Percentiles rank a stretch among this genome's conserved stretches.
phyloP scores from a whole-genome alignment of 2,329 filamentous ascomycete species.

The Colletotrichum trifolii region DNA sequence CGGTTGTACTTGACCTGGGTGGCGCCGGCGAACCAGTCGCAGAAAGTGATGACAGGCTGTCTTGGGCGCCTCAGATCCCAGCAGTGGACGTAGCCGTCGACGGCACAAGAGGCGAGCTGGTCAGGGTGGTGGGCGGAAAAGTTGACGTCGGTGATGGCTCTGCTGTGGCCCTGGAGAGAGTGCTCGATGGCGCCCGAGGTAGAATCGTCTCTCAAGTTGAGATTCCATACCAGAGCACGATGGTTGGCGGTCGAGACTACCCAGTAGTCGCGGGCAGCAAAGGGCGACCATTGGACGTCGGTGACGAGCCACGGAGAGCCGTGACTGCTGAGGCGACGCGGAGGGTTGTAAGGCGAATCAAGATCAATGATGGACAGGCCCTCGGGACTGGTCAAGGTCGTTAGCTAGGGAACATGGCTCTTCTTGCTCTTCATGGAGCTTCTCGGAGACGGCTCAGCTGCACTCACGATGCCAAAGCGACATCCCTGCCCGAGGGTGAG shows the following conservation, averaged over 20 bases:
- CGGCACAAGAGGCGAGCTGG: constrained; percentile 87
- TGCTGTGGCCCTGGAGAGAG: constrained; percentile 82
- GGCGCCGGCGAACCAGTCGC: constrained; percentile 92
- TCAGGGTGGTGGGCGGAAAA: constrained; percentile 95
- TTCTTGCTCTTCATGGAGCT: not conserved
- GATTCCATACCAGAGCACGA: constrained; percentile 92
- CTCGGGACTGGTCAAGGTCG: constrained; percentile 67
- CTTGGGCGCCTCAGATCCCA: constrained; percentile 86
- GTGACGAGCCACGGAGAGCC: constrained; percentile 94
- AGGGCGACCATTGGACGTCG: constrained; percentile 97
- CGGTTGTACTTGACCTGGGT: constrained; percentile 97
- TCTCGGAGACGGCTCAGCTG: constrained; percentile 31
- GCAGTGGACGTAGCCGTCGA: constrained; percentile 92
- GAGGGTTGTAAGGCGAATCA: constrained; percentile 88
- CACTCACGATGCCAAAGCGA: constrained; percentile 83
- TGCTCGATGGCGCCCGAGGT: constrained; percentile 80
- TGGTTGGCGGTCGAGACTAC: constrained; percentile 95
- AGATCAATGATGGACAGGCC: constrained; percentile 92
- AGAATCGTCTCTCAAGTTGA: constrained; percentile 82
- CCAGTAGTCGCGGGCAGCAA: constrained; percentile 90
- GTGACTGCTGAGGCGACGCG: constrained; percentile 83
- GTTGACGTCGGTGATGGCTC: constrained; percentile 96
- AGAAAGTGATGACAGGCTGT: constrained; percentile 82
- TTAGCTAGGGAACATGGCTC: constrained; percentile 1
- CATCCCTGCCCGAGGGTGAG: constrained; percentile 89